Evolutionary conservation across 2,329 filamentous ascomycete species (phyloP), one percentile per base, ranked within the genome.

Genomic region (Aspergillus latus): DNA sequence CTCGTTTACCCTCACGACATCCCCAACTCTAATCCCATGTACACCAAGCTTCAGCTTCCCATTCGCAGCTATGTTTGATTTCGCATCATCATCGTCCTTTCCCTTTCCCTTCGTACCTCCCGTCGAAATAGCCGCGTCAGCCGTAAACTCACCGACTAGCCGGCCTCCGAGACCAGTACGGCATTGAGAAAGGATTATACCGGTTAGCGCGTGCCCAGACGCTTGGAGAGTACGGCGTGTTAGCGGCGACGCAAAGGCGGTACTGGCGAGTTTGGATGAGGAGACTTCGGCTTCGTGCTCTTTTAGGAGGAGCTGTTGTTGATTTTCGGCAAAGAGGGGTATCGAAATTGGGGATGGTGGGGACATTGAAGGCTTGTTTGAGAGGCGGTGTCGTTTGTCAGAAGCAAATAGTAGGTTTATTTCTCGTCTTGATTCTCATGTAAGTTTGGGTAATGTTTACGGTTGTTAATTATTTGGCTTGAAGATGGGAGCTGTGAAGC

Each of bases 91-190:
- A 13, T 47, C 59, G 9, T 51, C 57, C 10, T 42, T 42, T 11
- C 52, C 47, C 9, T 26, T 57, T 6, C 46, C 44, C 28, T 62
- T 66, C 2, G 63, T 56, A n/a, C 59, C 62, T 36, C 62, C 65
- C 4, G 75, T 73, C 3, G 83, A 80, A 1, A 88, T 82, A 0
- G 91, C 89, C n/a, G 84, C 76, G 67, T 97, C 93, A 1, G 76
- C 73, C 1, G 77, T 78, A 5, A 99, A 84, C 72, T 97, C 92
- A 3, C 97, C 78, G 1, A 99, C 88, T 0, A 90, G 91, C 62
- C 91, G 89, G n/a, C 94, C 94, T 13, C 92, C 94, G 37, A 97
- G 80, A 0, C 94, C 94, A 0, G 94, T 99, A 30, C 92, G 87
- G 69, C 89, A 89, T 15, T 88, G 87, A 9, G 82, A 79, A 34